phyloP scores from a whole-genome alignment of 257 asterid genomes.

The Solanum microdontum region DNA sequence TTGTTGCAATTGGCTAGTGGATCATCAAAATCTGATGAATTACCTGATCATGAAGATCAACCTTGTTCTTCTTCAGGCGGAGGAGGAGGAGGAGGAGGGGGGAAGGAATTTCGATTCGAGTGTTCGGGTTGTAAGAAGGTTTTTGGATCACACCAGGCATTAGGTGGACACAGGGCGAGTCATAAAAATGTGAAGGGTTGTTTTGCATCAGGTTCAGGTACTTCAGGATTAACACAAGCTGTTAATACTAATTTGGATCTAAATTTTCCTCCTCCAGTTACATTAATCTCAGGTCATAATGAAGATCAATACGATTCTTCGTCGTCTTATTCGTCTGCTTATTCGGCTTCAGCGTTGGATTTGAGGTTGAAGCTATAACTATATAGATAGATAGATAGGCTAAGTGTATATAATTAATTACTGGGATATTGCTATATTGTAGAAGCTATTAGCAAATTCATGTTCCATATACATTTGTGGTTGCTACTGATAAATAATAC shows the following conservation, averaged over 20 bases:
- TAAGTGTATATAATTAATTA: neutral
- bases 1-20: conserved; percentile 48
- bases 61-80: neutral
- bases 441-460: neutral
- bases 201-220: conserved; percentile 44
- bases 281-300: neutral
- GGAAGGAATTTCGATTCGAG: conserved; percentile 27
- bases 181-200: conserved; percentile 89
- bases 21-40: neutral
- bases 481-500: neutral
- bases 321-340: conserved; percentile 9
- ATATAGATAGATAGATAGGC: no score
- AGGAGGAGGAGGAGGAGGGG: neutral
- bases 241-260: conserved; percentile 49
- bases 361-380: conserved; percentile 44
- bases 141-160: conserved; percentile 69
- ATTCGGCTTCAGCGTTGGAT: conserved; percentile 21
- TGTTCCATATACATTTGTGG: neutral
- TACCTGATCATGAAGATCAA: neutral
- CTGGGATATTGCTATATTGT: neutral
- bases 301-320: conserved; percentile 8
- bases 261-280: conserved; percentile 22
- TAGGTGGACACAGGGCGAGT: conserved; percentile 85
- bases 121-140: conserved; percentile 82
- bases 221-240: conserved; percentile 51